Evolutionary conservation across 1,139 yeast genomes (phyloP).

Genomic region (Debaryomyces fabryi): DNA sequence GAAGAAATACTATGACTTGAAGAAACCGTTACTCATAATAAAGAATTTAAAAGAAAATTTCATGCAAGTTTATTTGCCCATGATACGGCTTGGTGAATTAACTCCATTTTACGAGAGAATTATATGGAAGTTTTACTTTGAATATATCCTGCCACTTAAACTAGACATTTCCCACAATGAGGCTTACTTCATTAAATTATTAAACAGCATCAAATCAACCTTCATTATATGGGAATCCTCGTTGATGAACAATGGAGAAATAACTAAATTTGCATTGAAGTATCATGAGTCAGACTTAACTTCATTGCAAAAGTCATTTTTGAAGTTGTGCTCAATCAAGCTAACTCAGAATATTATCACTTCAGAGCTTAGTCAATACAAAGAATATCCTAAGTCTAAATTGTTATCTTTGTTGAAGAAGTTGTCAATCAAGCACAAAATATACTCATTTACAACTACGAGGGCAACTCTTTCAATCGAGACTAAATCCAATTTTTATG

Average conservation of each 20-base stretch:
- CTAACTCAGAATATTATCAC: slow-evolving; percentile 18
- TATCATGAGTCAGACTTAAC: slow-evolving; percentile 20
- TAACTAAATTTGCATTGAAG: slow-evolving; percentile 21
- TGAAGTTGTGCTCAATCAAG: slow-evolving; percentile 23
- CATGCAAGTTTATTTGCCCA: slow-evolving; percentile 26
- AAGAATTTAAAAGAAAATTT: slow-evolving; percentile 35
- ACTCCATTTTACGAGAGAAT: slow-evolving; percentile 45
- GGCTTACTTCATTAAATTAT: slow-evolving; percentile 24
- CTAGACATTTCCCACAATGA: slow-evolving; percentile 22
- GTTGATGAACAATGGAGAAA: slow-evolving; percentile 15
- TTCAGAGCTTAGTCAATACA: slow-evolving; percentile 11
- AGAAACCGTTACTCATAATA: slow-evolving; percentile 35
- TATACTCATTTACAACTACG: slow-evolving; percentile 23
- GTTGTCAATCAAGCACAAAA: slow-evolving; percentile 33
- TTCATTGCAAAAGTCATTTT: slow-evolving; percentile 30
- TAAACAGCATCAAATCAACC: slow-evolving; percentile 31
- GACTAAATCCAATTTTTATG: slow-evolving; percentile 17
- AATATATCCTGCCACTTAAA: slow-evolving; percentile 28
- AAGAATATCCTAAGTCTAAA: slow-evolving; percentile 14
- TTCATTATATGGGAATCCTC: slow-evolving; percentile 47
- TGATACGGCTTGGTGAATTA: slow-evolving; percentile 26
- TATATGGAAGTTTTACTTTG: slow-evolving; percentile 46
- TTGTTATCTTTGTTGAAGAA: slow-evolving; percentile 31
- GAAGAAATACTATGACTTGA: slow-evolving; percentile 39
- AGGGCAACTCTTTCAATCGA: slow-evolving; percentile 10